Evolutionary conservation across 768 basidiomycete genomes (phyloP), one percentile per base, ranked within the genome.

Genomic region (Phlegmacium glaucopus): DNA sequence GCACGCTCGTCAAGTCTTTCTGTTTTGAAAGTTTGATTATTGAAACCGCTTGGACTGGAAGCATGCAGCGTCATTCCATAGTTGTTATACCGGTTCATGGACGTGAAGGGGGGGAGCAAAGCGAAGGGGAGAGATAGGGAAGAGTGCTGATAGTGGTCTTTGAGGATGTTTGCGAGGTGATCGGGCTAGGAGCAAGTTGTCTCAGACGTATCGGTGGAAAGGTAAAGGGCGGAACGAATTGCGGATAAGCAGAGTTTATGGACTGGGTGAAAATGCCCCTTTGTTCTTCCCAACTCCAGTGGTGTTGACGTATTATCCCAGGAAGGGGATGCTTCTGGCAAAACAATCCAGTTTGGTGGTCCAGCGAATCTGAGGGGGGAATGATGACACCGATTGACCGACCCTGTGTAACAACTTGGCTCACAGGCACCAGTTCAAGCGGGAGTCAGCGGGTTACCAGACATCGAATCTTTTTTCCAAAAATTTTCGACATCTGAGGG

Each of bases 231-330:
- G 69, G 69, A 69, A 72, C 66, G 67, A 69, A 65, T 69, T 53
- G 68, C 70, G 70, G 72, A 69, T 65, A 63, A 64, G 64, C 52
- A 61, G 62, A 67, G 64, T 62, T 60, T 61, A 62, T 63, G 57
- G 51, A 51, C 57, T 61, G 62, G n/a, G 61, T 59, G 60, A 56
- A 59, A 60, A 60, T 56, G 59, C 65, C 59, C 68, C 67, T 69
- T 69, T 69, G 70, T 70, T 63, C 56, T 63, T 66, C 59, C 60
- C 61, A 59, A 63, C 59, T 61, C 49, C 53, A 67, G 65, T 53
- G 57, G 49, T 60, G 63, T 72, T 72, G 71, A 72, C 70, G 70
- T 72, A 69, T 70, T 70, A 71, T 70, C 66, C 68, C 67, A 71
- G 64, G 66, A 69, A 69, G 59, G n/a, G 61, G 61, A 48, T 50